These are phyloP conservation scores for Waitea zeae DNA, from an alignment of 1,284 basidiomycete genomes.

Conservation along the genomic window DNA sequence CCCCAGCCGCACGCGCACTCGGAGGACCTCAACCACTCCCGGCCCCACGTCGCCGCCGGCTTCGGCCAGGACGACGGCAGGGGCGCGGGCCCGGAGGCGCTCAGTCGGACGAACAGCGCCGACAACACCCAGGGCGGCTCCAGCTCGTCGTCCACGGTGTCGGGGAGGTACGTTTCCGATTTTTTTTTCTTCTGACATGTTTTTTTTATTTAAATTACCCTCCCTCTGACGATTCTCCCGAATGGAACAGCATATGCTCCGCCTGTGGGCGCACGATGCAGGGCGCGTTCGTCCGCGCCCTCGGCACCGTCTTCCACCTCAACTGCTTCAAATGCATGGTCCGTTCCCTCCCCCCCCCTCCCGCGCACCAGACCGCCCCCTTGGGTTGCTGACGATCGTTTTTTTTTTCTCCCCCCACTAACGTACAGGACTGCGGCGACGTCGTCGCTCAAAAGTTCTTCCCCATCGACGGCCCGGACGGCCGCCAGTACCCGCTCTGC, in stretches of 20 bases:
- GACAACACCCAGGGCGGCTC: constrained; percentile 5
- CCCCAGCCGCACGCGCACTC: too few relatives aligned
- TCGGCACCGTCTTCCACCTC: constrained; percentile 89
- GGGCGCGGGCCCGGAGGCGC: too few relatives aligned
- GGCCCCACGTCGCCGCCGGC: too few relatives aligned
- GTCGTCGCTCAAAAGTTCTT: constrained; percentile 99
- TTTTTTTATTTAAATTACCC: constrained; percentile 12
- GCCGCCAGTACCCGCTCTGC: constrained; percentile 84
- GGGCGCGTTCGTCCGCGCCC: constrained; percentile 91
- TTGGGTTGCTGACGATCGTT: too few relatives aligned
- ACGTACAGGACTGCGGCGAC: constrained; percentile 83
- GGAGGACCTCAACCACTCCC: too few relatives aligned
- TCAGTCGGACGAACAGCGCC: constrained; percentile 4
- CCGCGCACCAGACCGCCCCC: too few relatives aligned
- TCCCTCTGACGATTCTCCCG: constrained; percentile 5
- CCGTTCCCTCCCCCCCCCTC: constrained; percentile 14
- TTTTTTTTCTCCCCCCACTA: too few relatives aligned
- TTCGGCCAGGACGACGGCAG: too few relatives aligned
- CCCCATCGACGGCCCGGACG: constrained; percentile 79
- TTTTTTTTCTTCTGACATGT: constrained; percentile 14
- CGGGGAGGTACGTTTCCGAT: constrained; percentile 25
- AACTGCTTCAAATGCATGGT: constrained; percentile 97
- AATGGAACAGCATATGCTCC: constrained; percentile 42
- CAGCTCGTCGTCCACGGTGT: constrained; percentile 17
- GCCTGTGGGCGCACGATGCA: constrained; percentile 68